Base-by-base conservation (phyloP, 73 alveolate genomes). In the Paramecium caudatum region DNA sequence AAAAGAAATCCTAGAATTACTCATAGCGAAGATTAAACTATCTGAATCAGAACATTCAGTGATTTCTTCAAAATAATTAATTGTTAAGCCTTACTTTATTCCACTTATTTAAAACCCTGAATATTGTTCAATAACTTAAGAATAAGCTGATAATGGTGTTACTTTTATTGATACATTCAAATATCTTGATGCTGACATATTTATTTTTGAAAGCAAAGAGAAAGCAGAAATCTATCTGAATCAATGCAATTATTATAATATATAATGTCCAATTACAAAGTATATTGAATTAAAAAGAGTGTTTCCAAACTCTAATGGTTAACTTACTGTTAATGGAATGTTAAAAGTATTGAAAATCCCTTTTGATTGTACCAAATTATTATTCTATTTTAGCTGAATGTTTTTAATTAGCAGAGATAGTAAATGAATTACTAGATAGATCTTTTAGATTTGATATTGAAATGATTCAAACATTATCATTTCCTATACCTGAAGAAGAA, bases 401-500 rank as follows among this genome's bases (percentile, higher is more conserved):
- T 19, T 74, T 74, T 74, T 16, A 23, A 19, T 43, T 74, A 15
- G 88, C 88, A 8, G 88, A 74, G 23, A 30, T 37, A 16, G 65
- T 74, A 1, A 39, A 45, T 13, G 68, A 37, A 17, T 8, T 74
- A 39, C n/a, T 74, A 17, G 65, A 43, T 1, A 74, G 68, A 74
- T 10, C 55, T 8, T 74, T 39, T 74, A 74, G 23, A 45, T 74
- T 74, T 74, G 45, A 74, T 8, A 21, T 37, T 9, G 19, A 74
- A 10, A 74, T 74, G 88, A 15, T 74, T 4, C 10, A 43, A 21
- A 41, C 88, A 4, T 74, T 74, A 21, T 8, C 36, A 74, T 27
- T 27, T 41, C 88, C 88, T 10, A 74, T 74, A 27, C 88, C 88
- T 4, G 88, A 74, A 17, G 88, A 74, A 9, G 65, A 74, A 39